Base-by-base conservation (phyloP, 2,329 filamentous ascomycete genomes). In the Macrophomina phaseolina region DNA sequence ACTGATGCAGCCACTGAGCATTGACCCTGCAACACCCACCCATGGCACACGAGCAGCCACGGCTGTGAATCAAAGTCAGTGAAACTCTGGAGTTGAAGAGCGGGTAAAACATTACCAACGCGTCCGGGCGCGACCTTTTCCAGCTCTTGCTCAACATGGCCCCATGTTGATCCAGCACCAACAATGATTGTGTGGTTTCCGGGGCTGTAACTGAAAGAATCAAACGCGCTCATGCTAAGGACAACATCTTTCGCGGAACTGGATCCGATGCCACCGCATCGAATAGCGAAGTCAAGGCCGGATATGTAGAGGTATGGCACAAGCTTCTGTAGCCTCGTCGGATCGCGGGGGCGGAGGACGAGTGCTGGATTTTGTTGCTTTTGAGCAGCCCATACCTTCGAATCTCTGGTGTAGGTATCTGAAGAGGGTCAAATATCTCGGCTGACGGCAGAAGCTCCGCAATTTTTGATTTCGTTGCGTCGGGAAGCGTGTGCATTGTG, bases 11-110 rank as follows among this genome's bases (percentile, higher is more conserved):
- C 78, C 79, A 8, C 73, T 73, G 11, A 80, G 70, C 5, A 76
- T 75, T 3, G 74, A 73, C 1, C 80, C 80, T 5, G 74, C 75
- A 2, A 82, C 79, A 5, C 80, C 80, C 8, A 82, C 76, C 69
- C 73, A 79, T 1, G 76, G 75, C 34, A 75, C 78, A 32, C 79
- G 70, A 1, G 78, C 76, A 3, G 76, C 73, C 1, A 81, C 72
- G 28, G 77, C 75, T 70, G 46, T 7, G 7, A 9, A 5, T n/a
- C 1, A 1, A 6, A 14, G n/a, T 62, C 5, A 62, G 16, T 40
- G 1, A 18, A 23, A 2, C 16, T 34, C 28, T 16, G 9, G 2
- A 4, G 16, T 4, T 8, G 9, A 23, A 11, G 16, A 8, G 12
- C 12, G 18, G n/a, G 40, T 3, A 16, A 28, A 11, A 40, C 32